phyloP scores from a whole-genome alignment of 2,329 filamentous ascomycete species.

The Thelonectria blattea region DNA sequence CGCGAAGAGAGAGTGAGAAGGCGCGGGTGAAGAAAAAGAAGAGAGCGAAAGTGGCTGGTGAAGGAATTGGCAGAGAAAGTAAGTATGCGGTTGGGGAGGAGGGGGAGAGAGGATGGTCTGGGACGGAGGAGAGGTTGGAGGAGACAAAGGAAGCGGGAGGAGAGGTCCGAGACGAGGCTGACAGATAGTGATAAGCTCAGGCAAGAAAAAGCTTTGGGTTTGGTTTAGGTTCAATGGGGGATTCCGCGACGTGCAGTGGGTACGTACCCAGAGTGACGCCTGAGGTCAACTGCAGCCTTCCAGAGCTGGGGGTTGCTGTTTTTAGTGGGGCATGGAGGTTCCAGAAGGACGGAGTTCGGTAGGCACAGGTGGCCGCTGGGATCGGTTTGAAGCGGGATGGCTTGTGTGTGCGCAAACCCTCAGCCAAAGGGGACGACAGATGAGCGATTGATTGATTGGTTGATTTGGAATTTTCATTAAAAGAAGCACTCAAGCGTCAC shows the following conservation, averaged over 20 bases:
- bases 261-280: constrained; percentile 26
- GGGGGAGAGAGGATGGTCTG: background rate
- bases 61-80: background rate
- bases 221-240: background rate
- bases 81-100: background rate
- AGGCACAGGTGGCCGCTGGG: background rate
- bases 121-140: background rate
- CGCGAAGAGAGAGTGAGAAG: too few species aligned
- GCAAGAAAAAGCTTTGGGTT: background rate
- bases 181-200: constrained; percentile 6
- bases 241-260: background rate
- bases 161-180: constrained; percentile 14
- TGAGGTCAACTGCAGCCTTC: background rate
- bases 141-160: background rate
- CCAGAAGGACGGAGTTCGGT: background rate
- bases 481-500: background rate
- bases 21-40: background rate
- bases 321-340: constrained; percentile 31
- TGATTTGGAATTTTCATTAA: background rate
- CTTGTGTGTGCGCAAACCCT: background rate
- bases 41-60: background rate
- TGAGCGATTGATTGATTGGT: background rate
- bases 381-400: background rate
- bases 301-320: constrained; percentile 13
- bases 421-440: background rate